Percentiles rank a stretch among this genome's conserved stretches.
phyloP scores from a whole-genome alignment of 805 yeast species.

The Kodamaea leandrae region DNA sequence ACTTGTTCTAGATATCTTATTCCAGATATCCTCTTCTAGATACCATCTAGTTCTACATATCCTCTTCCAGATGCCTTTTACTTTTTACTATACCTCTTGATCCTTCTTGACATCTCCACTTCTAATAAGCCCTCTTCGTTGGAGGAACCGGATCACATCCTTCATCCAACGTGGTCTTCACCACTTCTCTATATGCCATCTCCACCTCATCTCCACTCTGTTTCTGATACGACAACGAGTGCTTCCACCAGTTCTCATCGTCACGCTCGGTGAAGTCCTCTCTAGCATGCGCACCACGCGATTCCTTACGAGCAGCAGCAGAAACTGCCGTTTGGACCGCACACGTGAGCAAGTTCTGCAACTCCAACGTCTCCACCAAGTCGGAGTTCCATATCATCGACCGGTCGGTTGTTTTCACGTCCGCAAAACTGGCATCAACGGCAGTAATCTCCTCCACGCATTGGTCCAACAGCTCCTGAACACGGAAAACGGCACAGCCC shows the following conservation, averaged over 20 bases:
- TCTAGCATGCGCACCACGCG: constrained; percentile 99
- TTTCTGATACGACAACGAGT: constrained; percentile 88
- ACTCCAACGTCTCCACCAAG: constrained; percentile 90
- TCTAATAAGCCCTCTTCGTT: constrained; percentile 89
- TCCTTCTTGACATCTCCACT: too few relatives aligned
- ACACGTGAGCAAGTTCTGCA: constrained; percentile 94
- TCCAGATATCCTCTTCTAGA: too few relatives aligned
- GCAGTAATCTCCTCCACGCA: constrained; percentile 79
- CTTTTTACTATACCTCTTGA: too few relatives aligned
- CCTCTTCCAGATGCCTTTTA: too few relatives aligned
- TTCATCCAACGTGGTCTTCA: constrained; percentile 81
- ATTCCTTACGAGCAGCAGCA: constrained; percentile 94
- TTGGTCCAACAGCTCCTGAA: constrained; percentile 83
- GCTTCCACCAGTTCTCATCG: constrained; percentile 97
- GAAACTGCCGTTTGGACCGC: constrained; percentile 93
- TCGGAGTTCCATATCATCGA: constrained; percentile 99
- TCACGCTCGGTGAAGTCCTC: constrained; percentile 96
- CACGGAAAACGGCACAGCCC: constrained; percentile 96
- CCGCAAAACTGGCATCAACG: constrained; percentile 70
- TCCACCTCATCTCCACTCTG: constrained; percentile 65
- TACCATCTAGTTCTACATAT: too few relatives aligned
- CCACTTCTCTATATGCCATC: constrained; percentile 83
- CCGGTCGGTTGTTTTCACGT: constrained; percentile 87
- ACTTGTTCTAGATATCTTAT: too few relatives aligned
- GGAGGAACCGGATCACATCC: constrained; percentile 98